Evolutionary conservation across 225 moss, liverwort and hornwort species (phyloP).

Genomic region (Antitrichia curtipendula): DNA sequence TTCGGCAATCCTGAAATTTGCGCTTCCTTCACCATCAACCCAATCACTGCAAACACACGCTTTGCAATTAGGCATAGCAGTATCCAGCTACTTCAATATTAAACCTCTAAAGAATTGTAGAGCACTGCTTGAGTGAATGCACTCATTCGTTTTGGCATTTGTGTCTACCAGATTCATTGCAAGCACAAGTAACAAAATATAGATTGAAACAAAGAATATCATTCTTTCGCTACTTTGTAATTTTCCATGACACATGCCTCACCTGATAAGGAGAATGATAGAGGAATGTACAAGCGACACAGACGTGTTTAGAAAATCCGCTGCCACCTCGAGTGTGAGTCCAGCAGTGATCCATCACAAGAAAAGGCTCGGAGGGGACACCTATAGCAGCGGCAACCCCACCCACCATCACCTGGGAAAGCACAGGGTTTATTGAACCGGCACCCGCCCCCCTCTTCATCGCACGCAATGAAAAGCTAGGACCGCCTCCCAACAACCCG

Average conservation of each 20-base stretch:
- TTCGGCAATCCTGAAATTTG: slow-evolving; percentile 3
- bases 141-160: neutral
- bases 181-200: neutral
- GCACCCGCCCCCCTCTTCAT: no score
- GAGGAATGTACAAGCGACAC: slow-evolving; percentile 83
- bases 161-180: neutral
- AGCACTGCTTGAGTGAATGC: neutral
- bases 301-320: slow-evolving; percentile 66
- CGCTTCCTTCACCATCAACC: slow-evolving; percentile 41
- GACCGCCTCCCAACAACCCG: no score
- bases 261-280: slow-evolving; percentile 51
- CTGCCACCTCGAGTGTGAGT: slow-evolving; percentile 23
- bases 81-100: neutral
- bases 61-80: neutral
- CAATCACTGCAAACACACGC: slow-evolving; percentile 38
- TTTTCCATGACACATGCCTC: neutral
- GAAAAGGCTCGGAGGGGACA: neutral
- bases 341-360: slow-evolving; percentile 26
- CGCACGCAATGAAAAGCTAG: no score
- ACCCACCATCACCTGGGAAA: no score
- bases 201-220: neutral
- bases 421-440: no score
- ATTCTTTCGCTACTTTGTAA: no score
- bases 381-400: no score
- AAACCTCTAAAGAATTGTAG: neutral